Evolutionary conservation across 2,329 filamentous ascomycete species (phyloP), one percentile per base, ranked within the genome.

Genomic region (Ampelomyces quisqualis): DNA sequence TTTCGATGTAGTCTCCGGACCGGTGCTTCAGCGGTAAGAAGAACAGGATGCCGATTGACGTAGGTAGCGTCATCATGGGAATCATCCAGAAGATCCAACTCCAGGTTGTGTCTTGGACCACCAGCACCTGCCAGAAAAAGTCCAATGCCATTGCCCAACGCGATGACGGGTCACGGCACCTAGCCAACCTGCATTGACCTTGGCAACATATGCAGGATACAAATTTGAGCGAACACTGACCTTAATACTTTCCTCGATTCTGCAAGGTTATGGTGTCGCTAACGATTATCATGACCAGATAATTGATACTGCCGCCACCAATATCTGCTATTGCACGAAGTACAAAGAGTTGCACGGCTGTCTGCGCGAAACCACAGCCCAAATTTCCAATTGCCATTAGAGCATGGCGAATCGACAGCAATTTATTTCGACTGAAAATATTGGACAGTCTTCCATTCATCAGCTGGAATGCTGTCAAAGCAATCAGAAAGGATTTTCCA

Each of bases 361-460:
- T 80, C 24, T 72, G 69, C 0, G 78, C 73, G 22, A 85, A 70
- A 1, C 78, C 78, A 54, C 81, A 84, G 0, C 81, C 67, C 32
- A 85, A 62, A 56, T 83, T 80, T 2, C 76, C 78, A 8, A 84
- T 41, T 7, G 73, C 72, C 7, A 85, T 67, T 8, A 82, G 60
- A 0, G 68, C 69, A 2, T 82, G 63, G 75, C 77, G 2, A 68
- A 70, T 5, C 84, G 58, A 39, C 77, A 78, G 11, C 82, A 49
- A 22, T 20, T 43, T 45, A 10, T 47, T 50, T 11, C 46, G 43
- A n/a, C 79, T 79, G 39, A 82, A 74, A 2, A 82, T 79, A 58
- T 84, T 79, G 0, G 79, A 81, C 2, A 82, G 53, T 5, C 79
- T 73, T n/a, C 81, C 81, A 55, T 84, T 84, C 1, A 85, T 71